phyloP scores from a whole-genome alignment of 2,329 filamentous ascomycete species.

The Ustulina deusta region DNA sequence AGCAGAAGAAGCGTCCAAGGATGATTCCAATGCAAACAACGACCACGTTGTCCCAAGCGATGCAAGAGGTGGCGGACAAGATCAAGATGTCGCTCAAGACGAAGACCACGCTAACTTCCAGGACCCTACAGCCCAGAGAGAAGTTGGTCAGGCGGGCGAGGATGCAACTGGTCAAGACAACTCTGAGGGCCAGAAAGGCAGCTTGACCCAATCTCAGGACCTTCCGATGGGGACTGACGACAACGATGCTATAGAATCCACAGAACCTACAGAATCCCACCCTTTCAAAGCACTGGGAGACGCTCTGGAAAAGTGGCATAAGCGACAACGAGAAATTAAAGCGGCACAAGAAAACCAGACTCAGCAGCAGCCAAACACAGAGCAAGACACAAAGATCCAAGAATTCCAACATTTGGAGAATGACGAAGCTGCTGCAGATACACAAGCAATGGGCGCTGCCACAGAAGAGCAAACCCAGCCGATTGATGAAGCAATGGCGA shows the following conservation, averaged over 20 bases:
- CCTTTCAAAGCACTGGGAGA: constrained; percentile 96
- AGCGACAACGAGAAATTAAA: constrained; percentile 85
- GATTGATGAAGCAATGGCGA: constrained; percentile 88
- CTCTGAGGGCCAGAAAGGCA: constrained; percentile 72
- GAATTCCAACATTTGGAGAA: constrained; percentile 95
- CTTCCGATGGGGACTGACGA: constrained; percentile 58
- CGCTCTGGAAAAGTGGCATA: constrained; percentile 91
- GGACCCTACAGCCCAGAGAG: constrained; percentile 71
- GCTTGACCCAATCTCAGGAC: constrained; percentile 62
- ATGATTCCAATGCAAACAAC: constrained; percentile 64
- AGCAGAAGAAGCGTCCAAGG: constrained; percentile 47
- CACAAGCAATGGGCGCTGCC: constrained; percentile 90
- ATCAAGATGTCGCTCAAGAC: constrained; percentile 72
- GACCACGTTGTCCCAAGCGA: constrained; percentile 75
- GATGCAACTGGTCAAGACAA: constrained; percentile 73
- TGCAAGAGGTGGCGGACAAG: constrained; percentile 72
- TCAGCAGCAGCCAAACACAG: constrained; percentile 64
- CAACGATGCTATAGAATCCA: constrained; percentile 56
- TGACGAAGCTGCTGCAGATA: constrained; percentile 83
- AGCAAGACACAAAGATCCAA: constrained; percentile 69
- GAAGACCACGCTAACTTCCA: constrained; percentile 72
- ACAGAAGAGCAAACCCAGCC: constrained; percentile 87
- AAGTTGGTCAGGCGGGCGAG: constrained; percentile 75
- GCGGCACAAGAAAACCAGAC: constrained; percentile 68
- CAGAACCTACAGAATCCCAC: constrained; percentile 65